A percentile compares a stretch with the other conserved stretches of the same genome.
These are phyloP conservation scores for Sporormia fimetaria DNA, from an alignment of 495 filamentous ascomycete genomes.

Conservation along the genomic window DNA sequence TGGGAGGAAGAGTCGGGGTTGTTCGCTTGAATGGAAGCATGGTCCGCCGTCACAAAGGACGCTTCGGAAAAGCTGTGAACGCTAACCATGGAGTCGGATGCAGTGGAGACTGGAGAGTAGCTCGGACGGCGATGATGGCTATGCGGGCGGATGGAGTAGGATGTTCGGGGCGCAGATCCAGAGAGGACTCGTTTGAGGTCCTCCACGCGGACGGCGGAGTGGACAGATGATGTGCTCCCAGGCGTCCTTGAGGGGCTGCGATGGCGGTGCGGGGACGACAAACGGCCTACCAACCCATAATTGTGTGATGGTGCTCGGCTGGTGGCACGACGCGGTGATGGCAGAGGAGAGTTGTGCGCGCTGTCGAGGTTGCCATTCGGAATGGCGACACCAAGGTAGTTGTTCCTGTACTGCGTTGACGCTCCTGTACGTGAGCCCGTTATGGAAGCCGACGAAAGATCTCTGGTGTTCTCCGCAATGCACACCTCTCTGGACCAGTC, in stretches of 20 bases:
- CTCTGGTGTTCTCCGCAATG: constrained; percentile 40
- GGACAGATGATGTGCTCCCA: constrained; percentile 46
- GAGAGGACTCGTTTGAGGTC: constrained; percentile 69
- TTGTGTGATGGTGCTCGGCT: constrained; percentile 22
- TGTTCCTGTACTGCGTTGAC: constrained; percentile 11
- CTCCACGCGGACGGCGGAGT: constrained; percentile 69
- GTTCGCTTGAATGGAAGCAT: neutral
- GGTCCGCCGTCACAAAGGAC: constrained; percentile 17
- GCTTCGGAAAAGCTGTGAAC: constrained; percentile 14
- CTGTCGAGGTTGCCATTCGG: constrained; percentile 21
- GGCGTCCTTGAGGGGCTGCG: constrained; percentile 44
- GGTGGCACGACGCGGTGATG: constrained; percentile 6
- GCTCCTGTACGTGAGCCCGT: constrained; percentile 28
- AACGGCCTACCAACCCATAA: constrained; percentile 24
- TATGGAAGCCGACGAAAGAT: constrained; percentile 36
- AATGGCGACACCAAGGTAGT: constrained; percentile 21
- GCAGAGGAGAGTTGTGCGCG: constrained; percentile 11
- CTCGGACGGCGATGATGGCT: neutral
- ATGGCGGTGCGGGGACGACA: constrained; percentile 12
- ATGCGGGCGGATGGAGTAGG: constrained; percentile 8
- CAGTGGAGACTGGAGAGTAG: constrained; percentile 9
- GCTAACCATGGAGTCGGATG: constrained; percentile 23
- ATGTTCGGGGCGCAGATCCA: constrained; percentile 26
- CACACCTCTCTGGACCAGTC: constrained; percentile 68
- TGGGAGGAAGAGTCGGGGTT: neutral